phyloP scores from a whole-genome alignment of 106 monocot genomes.

The Alisma plantagoaquatica region DNA sequence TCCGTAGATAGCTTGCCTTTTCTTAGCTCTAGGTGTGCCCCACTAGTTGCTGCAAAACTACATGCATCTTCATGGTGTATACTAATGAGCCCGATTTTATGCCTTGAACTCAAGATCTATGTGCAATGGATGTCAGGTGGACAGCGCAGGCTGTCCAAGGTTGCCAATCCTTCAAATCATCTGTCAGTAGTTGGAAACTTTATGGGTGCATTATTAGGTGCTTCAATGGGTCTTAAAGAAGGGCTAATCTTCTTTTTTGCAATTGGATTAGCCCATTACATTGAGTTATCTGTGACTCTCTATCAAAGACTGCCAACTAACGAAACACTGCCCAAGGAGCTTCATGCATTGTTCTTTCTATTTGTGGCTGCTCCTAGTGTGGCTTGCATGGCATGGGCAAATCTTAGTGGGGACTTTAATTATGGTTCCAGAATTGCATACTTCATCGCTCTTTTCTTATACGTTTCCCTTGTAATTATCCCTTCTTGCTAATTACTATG shows the following conservation, averaged over 20 bases:
- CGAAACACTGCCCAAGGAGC: constrained; percentile 69
- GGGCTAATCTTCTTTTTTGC: constrained; percentile 56
- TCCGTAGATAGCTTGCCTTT: constrained; percentile 44
- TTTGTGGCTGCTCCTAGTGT: constrained; percentile 84
- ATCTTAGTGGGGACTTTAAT: constrained; percentile 43
- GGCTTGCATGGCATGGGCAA: constrained; percentile 72
- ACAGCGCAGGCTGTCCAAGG: constrained; percentile 23
- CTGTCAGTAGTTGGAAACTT: constrained; percentile 76
- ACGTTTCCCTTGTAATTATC: constrained; percentile 17
- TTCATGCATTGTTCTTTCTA: constrained; percentile 80
- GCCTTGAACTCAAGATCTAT: constrained; percentile 80
- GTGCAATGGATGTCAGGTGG: constrained; percentile 28
- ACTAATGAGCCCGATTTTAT: constrained; percentile 66
- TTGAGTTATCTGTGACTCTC: constrained; percentile 72
- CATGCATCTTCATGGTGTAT: constrained; percentile 45
- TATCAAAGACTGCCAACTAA: constrained; percentile 84
- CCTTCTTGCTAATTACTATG: too few relatives aligned
- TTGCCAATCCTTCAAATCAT: constrained; percentile 84
- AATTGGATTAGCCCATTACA: constrained; percentile 71
- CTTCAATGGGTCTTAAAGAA: constrained; percentile 32
- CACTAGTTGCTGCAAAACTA: constrained; percentile 13
- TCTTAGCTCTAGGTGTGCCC: constrained; percentile 54
- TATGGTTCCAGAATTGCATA: constrained; percentile 25
- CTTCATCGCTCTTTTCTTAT: constrained; percentile 16
- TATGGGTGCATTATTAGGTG: constrained; percentile 75